Conservation (phyloP, 2,329 filamentous ascomycete genomes). For the Ophiocordyceps camponoti-saundersi region DNA sequence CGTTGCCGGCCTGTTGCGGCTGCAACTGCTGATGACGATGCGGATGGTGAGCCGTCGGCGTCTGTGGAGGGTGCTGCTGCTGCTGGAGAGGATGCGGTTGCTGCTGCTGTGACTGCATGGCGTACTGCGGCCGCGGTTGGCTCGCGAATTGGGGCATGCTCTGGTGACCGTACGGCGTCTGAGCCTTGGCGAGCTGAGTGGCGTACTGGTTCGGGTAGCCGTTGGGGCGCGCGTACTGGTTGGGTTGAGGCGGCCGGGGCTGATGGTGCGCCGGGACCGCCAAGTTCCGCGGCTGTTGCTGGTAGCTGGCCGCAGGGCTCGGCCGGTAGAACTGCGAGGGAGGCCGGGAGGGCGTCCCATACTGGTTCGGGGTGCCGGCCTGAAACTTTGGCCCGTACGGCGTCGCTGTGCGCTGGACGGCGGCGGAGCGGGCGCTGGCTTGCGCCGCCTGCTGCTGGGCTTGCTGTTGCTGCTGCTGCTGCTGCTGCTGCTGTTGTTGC, state of each 20-base stretch:
- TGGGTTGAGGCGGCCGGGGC: conserved; percentile 20
- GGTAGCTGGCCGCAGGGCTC: conserved; percentile 21
- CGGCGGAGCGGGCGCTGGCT: conserved; percentile 17
- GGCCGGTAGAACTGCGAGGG: conserved; percentile 25
- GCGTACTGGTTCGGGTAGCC: conserved; percentile 28
- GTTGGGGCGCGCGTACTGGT: conserved; percentile 32
- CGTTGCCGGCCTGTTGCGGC: conserved; percentile 21
- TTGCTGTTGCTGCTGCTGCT: conserved; percentile 13
- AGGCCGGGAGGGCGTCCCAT: conserved; percentile 27
- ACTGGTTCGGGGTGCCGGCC: conserved; percentile 18
- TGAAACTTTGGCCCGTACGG: conserved; percentile 27
- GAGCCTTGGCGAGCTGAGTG: conserved; percentile 32
- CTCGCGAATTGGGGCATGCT: conserved; percentile 29
- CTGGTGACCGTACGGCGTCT: conserved; percentile 33
- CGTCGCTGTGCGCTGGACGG: conserved; percentile 19
- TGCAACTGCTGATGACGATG: not conserved
- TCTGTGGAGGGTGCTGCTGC: not conserved
- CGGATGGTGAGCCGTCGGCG: not conserved
- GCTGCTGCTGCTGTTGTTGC: conserved; percentile 7
- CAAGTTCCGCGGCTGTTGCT: conserved; percentile 20
- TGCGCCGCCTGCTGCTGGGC: conserved; percentile 8
- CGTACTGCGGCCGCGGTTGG: conserved; percentile 27
- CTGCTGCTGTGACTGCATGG: conserved; percentile 2
- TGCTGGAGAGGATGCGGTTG: not conserved
- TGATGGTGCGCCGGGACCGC: conserved; percentile 10